Evolutionary conservation across 306 rosid genomes (phyloP).

Genomic region (Pyrus pyrifolia): DNA sequence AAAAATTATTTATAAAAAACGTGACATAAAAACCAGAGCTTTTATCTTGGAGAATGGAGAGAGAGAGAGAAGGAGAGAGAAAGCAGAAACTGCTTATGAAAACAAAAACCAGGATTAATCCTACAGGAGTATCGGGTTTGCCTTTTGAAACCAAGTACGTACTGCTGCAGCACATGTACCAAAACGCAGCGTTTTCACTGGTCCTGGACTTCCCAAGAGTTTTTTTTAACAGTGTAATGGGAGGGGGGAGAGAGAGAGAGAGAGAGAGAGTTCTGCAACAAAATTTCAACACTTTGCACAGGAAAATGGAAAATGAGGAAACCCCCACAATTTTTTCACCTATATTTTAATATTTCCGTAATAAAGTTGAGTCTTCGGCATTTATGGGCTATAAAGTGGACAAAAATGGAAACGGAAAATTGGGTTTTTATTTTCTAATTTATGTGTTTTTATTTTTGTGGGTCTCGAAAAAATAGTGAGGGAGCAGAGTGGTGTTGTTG

Average conservation of each 20-base stretch:
- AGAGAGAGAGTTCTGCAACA: background rate
- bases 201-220: background rate
- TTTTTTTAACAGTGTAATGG: background rate
- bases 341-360: background rate
- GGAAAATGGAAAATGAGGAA: background rate
- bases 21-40: conserved; percentile 6
- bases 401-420: background rate
- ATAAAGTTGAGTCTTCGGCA: background rate
- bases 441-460: background rate
- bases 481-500: conserved; percentile 9
- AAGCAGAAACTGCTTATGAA: background rate
- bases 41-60: conserved; percentile 5
- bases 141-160: background rate
- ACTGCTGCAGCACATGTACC: background rate
- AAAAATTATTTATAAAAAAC: background rate
- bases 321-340: background rate
- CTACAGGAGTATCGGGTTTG: background rate
- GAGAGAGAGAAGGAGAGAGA: background rate
- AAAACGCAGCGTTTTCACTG: background rate
- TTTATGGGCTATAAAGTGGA: background rate
- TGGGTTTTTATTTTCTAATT: background rate
- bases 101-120: background rate
- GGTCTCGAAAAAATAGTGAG: background rate
- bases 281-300: background rate
- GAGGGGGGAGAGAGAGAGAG: background rate